A percentile compares a stretch with the other conserved stretches of the same genome.
phyloP scores from a whole-genome alignment of 345 rosid genomes.

The Murraya paniculata region DNA sequence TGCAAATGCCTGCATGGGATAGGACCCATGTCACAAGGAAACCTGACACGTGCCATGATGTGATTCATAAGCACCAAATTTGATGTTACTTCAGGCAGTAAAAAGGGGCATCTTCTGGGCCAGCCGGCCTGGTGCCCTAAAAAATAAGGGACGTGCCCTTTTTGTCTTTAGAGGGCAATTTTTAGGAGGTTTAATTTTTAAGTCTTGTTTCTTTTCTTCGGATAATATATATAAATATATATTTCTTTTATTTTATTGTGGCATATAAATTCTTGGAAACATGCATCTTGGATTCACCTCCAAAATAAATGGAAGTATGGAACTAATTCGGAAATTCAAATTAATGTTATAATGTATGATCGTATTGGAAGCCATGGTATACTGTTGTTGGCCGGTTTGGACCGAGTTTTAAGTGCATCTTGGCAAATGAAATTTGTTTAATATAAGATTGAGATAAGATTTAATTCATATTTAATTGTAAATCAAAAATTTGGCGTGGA shows the following conservation, averaged over 20 bases:
- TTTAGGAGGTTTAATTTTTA: neutral
- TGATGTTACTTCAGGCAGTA: conserved; percentile 25
- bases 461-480: neutral
- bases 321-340: neutral
- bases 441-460: neutral
- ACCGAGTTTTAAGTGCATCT: neutral
- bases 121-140: neutral
- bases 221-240: too few relatives aligned
- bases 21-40: conserved; percentile 39
- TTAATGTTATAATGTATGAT: neutral
- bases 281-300: neutral
- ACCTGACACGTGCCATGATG: conserved; percentile 46
- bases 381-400: neutral
- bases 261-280: conserved; percentile 11
- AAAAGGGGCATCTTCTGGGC: neutral
- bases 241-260: too few relatives aligned
- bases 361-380: neutral
- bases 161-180: neutral
- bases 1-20: conserved; percentile 21
- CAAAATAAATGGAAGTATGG: neutral
- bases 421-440: neutral
- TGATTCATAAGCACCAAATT: conserved; percentile 5
- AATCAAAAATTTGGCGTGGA: conserved; percentile 3
- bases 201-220: too few relatives aligned
- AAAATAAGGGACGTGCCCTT: neutral